Evolutionary conservation across 495 filamentous ascomycete genomes (phyloP).

Genomic region (Chaetomium cochliodes): DNA sequence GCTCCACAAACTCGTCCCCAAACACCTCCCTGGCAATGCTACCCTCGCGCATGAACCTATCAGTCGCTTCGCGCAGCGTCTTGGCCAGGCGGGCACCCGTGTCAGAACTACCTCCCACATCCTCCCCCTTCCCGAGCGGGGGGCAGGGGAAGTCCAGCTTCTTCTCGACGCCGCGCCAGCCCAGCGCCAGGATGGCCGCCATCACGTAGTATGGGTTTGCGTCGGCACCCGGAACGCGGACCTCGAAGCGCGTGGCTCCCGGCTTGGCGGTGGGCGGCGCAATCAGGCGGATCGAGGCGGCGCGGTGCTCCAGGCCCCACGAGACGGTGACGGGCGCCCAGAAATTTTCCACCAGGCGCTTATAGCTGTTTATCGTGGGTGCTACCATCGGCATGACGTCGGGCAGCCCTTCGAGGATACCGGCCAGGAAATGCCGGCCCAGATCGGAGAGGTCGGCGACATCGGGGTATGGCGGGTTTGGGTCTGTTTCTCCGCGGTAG

Average conservation of each 20-base stretch:
- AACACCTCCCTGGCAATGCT: constrained; percentile 90
- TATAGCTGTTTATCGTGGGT: constrained; percentile 95
- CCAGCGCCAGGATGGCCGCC: constrained; percentile 76
- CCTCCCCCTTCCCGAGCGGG: constrained; percentile 78
- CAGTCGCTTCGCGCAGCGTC: constrained; percentile 75
- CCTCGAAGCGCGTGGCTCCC: constrained; percentile 85
- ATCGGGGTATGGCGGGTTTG: constrained; percentile 67
- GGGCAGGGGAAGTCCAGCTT: constrained; percentile 80
- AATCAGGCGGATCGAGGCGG: constrained; percentile 86
- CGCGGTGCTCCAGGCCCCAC: constrained; percentile 94
- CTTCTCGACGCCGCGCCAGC: constrained; percentile 86
- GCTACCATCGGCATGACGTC: constrained; percentile 95
- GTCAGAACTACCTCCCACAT: constrained; percentile 67
- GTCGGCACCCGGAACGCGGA: constrained; percentile 88
- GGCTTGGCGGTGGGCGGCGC: constrained; percentile 78
- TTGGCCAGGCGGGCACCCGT: constrained; percentile 73
- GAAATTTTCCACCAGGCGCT: constrained; percentile 96
- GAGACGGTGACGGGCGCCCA: constrained; percentile 98
- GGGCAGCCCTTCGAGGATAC: constrained; percentile 80
- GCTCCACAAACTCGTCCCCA: constrained; percentile 92
- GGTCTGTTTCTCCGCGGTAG: constrained; percentile 66
- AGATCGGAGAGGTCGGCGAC: constrained; percentile 78
- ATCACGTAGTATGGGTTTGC: constrained; percentile 88
- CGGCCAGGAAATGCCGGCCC: constrained; percentile 90
- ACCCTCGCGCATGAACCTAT: constrained; percentile 65